Conservation (phyloP, 345 rosid genomes). For the Bruguiera gymnorhiza region DNA sequence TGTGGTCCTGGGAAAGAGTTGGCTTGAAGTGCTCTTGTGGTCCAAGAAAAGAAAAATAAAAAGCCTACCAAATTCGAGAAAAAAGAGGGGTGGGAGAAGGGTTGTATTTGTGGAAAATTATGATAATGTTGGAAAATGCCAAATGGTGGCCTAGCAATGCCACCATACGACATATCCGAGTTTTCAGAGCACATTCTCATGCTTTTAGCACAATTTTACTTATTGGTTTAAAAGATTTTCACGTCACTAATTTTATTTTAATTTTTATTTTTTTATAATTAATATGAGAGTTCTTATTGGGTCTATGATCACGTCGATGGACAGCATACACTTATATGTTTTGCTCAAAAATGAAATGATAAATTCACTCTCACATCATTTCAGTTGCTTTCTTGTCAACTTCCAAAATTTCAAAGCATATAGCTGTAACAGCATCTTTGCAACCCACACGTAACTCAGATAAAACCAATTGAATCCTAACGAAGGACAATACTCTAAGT, state of each 20-base stretch:
- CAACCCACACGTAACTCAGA: too few relatives aligned
- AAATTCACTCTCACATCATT: not conserved
- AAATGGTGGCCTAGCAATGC: slow-evolving; percentile 18
- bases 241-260: too few relatives aligned
- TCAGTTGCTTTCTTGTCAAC: too few relatives aligned
- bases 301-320: too few relatives aligned
- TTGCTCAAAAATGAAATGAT: not conserved
- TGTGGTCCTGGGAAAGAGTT: slow-evolving; percentile 46
- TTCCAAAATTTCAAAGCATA: too few relatives aligned
- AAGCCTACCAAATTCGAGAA: slow-evolving; percentile 21
- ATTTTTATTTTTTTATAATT: not conserved
- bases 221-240: not conserved
- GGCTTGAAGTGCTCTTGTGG: slow-evolving; percentile 39
- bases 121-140: slow-evolving; percentile 1
- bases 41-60: slow-evolving; percentile 31
- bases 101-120: not conserved
- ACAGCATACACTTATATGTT: too few relatives aligned
- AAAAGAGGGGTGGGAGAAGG: slow-evolving; percentile 26
- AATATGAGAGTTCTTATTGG: too few relatives aligned
- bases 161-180: slow-evolving; percentile 13
- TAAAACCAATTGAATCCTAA: too few relatives aligned
- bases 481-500: too few relatives aligned
- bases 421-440: too few relatives aligned
- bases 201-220: not conserved
- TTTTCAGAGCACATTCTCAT: slow-evolving; percentile 9